These are phyloP conservation scores for Ophiocordyceps unilateralis DNA, from an alignment of 2,329 filamentous ascomycete genomes.

Conservation along the genomic window DNA sequence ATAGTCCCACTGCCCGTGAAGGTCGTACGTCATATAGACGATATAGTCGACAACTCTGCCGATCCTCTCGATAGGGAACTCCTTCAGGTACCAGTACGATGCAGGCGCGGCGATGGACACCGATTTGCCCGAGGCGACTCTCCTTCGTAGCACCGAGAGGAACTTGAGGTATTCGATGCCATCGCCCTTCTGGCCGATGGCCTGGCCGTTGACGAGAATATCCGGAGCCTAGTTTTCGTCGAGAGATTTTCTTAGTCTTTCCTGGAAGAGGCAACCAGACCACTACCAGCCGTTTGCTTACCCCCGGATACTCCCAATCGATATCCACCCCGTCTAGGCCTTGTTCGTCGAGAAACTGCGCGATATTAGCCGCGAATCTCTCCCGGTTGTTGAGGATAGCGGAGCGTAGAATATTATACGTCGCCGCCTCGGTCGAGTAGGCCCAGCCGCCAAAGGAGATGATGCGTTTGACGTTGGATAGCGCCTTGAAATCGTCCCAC, in stretches of 20 bases:
- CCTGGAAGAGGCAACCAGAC: too few species aligned
- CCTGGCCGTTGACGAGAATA: too few species aligned
- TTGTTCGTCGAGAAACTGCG: constrained; percentile 18
- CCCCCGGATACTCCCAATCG: constrained; percentile 25
- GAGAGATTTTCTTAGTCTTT: too few species aligned
- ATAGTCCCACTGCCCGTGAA: constrained; percentile 17
- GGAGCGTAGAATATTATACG: constrained; percentile 6
- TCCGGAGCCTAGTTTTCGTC: too few species aligned
- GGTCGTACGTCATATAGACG: constrained; percentile 18
- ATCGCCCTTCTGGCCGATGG: constrained; percentile 1
- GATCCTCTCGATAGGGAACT: constrained; percentile 4
- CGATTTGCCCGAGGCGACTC: constrained; percentile 6
- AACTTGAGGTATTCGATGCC: constrained; percentile 7
- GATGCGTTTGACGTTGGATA: constrained; percentile 8
- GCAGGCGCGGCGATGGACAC: constrained; percentile 15
- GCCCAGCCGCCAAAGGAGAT: constrained; percentile 14
- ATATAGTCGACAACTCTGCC: constrained; percentile 14
- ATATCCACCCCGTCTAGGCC: constrained; percentile 21
- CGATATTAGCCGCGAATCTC: constrained; percentile 14
- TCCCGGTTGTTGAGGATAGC: constrained; percentile 12
- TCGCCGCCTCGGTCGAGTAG: constrained; percentile 5
- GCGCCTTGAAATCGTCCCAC: constrained; percentile 6
- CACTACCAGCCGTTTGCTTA: too few species aligned
- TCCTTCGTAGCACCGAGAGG: constrained; percentile 1
- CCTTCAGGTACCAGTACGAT: constrained; percentile 17